These are phyloP conservation scores for Hypomontagnella monticulosa DNA, from an alignment of 495 filamentous ascomycete genomes.

Conservation along the genomic window DNA sequence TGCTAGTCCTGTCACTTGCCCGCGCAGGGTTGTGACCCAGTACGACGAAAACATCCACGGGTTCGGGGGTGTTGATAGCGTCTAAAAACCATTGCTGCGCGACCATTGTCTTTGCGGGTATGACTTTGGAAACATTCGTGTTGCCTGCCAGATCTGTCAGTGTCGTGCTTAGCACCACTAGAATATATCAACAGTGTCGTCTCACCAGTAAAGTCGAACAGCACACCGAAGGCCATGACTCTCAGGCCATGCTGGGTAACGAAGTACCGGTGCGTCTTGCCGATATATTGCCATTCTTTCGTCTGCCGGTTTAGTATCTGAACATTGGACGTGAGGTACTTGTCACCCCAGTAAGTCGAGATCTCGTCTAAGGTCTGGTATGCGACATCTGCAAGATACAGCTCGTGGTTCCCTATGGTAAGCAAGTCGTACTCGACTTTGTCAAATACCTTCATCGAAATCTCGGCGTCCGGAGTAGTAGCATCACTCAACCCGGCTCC, in stretches of 20 bases:
- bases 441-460: constrained; percentile 75
- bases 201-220: constrained; percentile 82
- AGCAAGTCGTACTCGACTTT: constrained; percentile 61
- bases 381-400: constrained; percentile 67
- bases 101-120: constrained; percentile 68
- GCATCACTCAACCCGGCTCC: constrained; percentile 83
- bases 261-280: constrained; percentile 76
- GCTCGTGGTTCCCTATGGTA: constrained; percentile 77
- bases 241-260: constrained; percentile 76
- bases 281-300: constrained; percentile 71
- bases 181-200: constrained; percentile 70
- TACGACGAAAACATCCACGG: constrained; percentile 78
- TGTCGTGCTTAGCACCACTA: constrained; percentile 39
- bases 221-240: constrained; percentile 81
- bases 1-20: constrained; percentile 59
- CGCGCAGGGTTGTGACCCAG: constrained; percentile 77
- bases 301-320: constrained; percentile 73
- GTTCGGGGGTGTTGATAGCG: constrained; percentile 66
- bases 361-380: constrained; percentile 53
- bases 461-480: constrained; percentile 77
- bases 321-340: constrained; percentile 82
- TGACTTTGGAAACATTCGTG: constrained; percentile 46
- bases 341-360: constrained; percentile 53
- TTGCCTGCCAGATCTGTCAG: constrained; percentile 34
- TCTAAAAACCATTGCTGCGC: constrained; percentile 80